Percentiles rank a stretch among this genome's conserved stretches.
Evolutionary conservation across 257 asterid species (phyloP).

Genomic region (Solanum neorickii): DNA sequence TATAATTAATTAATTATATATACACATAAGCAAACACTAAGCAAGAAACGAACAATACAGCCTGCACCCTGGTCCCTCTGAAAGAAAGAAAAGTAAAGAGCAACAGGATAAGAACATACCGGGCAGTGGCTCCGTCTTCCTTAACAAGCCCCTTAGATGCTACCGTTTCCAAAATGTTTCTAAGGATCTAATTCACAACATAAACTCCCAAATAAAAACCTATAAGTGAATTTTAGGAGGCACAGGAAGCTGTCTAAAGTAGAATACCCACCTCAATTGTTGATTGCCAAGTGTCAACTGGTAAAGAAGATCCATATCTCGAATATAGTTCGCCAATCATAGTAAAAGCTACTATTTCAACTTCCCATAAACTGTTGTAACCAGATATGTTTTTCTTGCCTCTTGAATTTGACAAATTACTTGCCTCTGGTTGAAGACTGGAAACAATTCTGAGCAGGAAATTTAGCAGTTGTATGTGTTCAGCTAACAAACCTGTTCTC

Average conservation of each 20-base stretch:
- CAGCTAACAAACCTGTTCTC: slow-evolving; percentile 36
- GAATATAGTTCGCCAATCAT: slow-evolving; percentile 67
- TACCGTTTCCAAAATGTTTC: slow-evolving; percentile 60
- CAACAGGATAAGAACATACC: slow-evolving; percentile 25
- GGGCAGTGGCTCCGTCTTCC: slow-evolving; percentile 49
- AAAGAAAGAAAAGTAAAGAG: neutral
- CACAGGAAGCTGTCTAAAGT: slow-evolving; percentile 1
- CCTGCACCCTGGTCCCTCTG: neutral
- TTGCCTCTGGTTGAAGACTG: slow-evolving; percentile 31
- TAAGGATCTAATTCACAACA: slow-evolving; percentile 43
- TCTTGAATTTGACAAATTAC: slow-evolving; percentile 22
- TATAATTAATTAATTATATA: neutral
- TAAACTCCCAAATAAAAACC: slow-evolving; percentile 15
- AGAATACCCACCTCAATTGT: slow-evolving; percentile 54
- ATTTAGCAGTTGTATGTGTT: slow-evolving; percentile 39
- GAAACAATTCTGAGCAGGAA: slow-evolving; percentile 57
- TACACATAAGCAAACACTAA: neutral
- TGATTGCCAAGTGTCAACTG: slow-evolving; percentile 59
- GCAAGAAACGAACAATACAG: neutral
- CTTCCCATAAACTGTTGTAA: slow-evolving; percentile 30
- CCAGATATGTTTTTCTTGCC: slow-evolving; percentile 19
- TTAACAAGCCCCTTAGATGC: slow-evolving; percentile 43
- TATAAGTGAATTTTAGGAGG: neutral
- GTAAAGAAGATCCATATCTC: slow-evolving; percentile 52
- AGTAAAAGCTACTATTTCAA: slow-evolving; percentile 44